Evolutionary conservation across 805 yeast species (phyloP).

Genomic region (Candida arabinofermentans): DNA sequence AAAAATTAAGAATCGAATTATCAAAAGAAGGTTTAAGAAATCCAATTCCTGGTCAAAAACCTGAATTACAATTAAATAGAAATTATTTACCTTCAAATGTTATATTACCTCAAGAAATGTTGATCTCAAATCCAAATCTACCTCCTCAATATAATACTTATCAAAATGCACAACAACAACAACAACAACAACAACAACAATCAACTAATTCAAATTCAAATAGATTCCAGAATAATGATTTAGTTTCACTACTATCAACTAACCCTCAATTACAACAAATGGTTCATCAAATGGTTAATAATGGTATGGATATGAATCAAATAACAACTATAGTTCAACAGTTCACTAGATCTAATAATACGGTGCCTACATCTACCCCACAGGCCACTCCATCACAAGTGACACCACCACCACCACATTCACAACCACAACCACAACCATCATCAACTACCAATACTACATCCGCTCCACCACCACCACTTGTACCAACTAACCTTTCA

Average conservation of each 20-base stretch:
- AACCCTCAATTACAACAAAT: slow-evolving; percentile 31
- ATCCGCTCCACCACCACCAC: slow-evolving; percentile 24
- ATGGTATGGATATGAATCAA: slow-evolving; percentile 34
- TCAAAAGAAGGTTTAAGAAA: slow-evolving; percentile 57
- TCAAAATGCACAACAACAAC: slow-evolving; percentile 7
- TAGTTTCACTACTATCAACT: slow-evolving; percentile 23
- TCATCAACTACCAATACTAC: slow-evolving; percentile 45
- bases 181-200: background rate
- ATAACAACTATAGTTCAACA: slow-evolving; percentile 28
- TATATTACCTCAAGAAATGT: slow-evolving; percentile 49
- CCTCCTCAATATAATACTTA: slow-evolving; percentile 23
- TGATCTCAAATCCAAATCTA: slow-evolving; percentile 18
- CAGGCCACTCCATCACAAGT: slow-evolving; percentile 17
- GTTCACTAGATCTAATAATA: no score
- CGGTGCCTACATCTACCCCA: no score
- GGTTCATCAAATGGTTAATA: slow-evolving; percentile 33
- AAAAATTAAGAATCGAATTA: slow-evolving; percentile 51
- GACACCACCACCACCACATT: slow-evolving; percentile 8
- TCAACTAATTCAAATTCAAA: background rate
- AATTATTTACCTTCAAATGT: slow-evolving; percentile 53
- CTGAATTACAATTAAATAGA: slow-evolving; percentile 41
- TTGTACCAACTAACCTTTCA: slow-evolving; percentile 42
- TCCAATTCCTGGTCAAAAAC: slow-evolving; percentile 35
- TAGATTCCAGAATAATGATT: slow-evolving; percentile 9
- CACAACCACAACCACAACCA: slow-evolving; percentile 19